Conservation (phyloP, 2,329 filamentous ascomycete genomes). For the Pestalotiopsis sp. region DNA sequence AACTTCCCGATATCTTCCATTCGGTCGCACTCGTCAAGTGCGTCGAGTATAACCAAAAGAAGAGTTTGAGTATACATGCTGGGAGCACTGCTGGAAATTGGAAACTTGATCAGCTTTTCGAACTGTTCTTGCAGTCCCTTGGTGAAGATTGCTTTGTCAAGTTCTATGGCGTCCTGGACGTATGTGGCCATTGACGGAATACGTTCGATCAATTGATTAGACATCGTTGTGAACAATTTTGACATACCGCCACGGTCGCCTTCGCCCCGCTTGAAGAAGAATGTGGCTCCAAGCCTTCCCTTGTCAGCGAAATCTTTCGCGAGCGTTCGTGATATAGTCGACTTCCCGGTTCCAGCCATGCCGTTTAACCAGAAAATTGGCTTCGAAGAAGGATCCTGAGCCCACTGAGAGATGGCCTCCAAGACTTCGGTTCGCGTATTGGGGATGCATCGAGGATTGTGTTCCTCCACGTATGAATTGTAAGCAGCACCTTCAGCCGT, state of each 20-base stretch:
- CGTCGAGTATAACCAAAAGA: constrained; percentile 32
- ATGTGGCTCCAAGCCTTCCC: constrained; percentile 26
- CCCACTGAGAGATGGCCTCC: constrained; percentile 20
- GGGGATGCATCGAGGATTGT: too few relatives aligned
- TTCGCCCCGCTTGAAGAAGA: constrained; percentile 47
- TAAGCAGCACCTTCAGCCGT: too few relatives aligned
- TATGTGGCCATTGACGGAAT: constrained; percentile 33
- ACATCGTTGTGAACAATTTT: constrained; percentile 42
- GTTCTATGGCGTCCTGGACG: too few relatives aligned
- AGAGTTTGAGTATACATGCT: too few relatives aligned
- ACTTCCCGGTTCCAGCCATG: constrained; percentile 42
- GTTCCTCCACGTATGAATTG: too few relatives aligned
- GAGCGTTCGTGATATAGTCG: constrained; percentile 37
- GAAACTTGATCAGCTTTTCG: constrained; percentile 38
- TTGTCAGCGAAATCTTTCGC: constrained; percentile 15
- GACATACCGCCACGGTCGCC: constrained; percentile 35
- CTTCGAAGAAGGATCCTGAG: not conserved
- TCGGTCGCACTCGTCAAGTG: constrained; percentile 34
- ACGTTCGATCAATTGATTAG: constrained; percentile 29
- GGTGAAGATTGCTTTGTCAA: too few relatives aligned
- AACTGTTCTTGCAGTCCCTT: constrained; percentile 39
- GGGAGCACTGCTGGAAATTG: too few relatives aligned
- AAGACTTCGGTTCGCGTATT: constrained; percentile 33
- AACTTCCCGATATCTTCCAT: constrained; percentile 29
- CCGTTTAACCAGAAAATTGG: constrained; percentile 33